A percentile compares a stretch with the other conserved stretches of the same genome.
Evolutionary conservation across 139 green algal species (phyloP).

Genomic region (Protoeuglena noctilucae): DNA sequence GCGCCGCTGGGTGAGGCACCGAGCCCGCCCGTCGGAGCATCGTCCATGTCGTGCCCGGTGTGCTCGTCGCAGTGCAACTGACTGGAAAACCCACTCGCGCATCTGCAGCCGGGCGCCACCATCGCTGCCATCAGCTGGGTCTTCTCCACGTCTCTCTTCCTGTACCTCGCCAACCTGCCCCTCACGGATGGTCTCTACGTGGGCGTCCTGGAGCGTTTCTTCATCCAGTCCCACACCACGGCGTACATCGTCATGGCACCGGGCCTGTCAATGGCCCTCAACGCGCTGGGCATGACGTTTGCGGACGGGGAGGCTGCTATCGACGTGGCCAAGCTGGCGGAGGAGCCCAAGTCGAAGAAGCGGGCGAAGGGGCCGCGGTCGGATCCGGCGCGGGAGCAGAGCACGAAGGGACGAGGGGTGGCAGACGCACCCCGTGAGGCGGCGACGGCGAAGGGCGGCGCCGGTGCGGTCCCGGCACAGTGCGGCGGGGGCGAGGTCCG

Average conservation of each 20-base stretch:
- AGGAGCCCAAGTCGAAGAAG: background rate
- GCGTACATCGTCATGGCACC: constrained; percentile 1
- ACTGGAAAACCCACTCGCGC: background rate
- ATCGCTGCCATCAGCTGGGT: background rate
- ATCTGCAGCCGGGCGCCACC: background rate
- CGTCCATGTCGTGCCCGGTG: background rate
- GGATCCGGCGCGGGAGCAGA: background rate
- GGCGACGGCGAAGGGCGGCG: background rate
- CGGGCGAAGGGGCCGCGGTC: too few species aligned
- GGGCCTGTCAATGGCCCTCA: too few species aligned
- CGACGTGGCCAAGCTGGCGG: background rate
- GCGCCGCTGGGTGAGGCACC: background rate
- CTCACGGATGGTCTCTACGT: constrained; percentile 8
- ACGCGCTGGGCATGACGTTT: too few species aligned
- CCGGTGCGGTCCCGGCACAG: background rate
- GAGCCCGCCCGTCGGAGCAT: background rate
- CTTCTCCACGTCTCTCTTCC: constrained; percentile 9
- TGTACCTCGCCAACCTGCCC: constrained; percentile 11
- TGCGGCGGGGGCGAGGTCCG: background rate
- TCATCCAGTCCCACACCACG: constrained; percentile 6
- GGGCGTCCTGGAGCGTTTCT: constrained; percentile 12
- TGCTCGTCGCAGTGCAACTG: background rate
- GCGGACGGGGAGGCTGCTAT: background rate
- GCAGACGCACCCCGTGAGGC: background rate
- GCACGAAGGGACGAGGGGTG: background rate